Evolutionary conservation across 1,284 basidiomycete genomes (phyloP).

Genomic region (Violaceomyces palustris): DNA sequence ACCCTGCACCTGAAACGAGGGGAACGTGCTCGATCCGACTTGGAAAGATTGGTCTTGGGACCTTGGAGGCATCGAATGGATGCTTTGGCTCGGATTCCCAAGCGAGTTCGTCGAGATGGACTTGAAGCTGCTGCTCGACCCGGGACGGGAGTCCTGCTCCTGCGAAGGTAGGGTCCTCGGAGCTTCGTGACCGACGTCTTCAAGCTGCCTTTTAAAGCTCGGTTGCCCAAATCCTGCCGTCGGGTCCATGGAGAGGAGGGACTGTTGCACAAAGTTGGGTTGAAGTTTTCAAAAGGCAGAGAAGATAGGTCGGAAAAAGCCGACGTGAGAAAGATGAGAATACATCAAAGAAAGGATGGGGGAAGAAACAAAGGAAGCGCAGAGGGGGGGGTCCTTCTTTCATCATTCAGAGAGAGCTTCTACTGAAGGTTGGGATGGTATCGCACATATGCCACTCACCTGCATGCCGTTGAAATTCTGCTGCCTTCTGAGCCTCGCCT

Average conservation of each 20-base stretch:
- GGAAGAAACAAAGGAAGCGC: background rate
- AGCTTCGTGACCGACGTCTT: too few relatives aligned
- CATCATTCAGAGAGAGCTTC: too few relatives aligned
- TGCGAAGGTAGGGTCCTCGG: too few relatives aligned
- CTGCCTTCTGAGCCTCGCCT: constrained; percentile 18
- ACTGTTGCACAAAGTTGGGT: background rate
- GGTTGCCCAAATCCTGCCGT: too few relatives aligned
- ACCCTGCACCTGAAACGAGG: constrained; percentile 17
- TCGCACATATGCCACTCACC: background rate
- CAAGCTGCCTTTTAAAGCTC: too few relatives aligned
- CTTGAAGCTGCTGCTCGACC: background rate
- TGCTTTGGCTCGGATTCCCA: too few relatives aligned
- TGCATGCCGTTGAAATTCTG: constrained; percentile 31
- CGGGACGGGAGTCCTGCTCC: too few relatives aligned
- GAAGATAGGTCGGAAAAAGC: constrained; percentile 8
- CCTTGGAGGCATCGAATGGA: background rate
- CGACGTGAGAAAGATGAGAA: background rate
- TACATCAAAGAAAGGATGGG: background rate
- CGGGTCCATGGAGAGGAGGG: background rate
- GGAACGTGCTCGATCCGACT: background rate
- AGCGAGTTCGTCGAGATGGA: too few relatives aligned
- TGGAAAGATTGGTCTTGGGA: background rate
- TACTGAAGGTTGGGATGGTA: background rate
- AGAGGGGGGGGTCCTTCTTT: too few relatives aligned
- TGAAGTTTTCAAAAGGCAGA: constrained; percentile 25